Conservation (phyloP, 345 rosid species). For the Euphorbia tirucalli region DNA sequence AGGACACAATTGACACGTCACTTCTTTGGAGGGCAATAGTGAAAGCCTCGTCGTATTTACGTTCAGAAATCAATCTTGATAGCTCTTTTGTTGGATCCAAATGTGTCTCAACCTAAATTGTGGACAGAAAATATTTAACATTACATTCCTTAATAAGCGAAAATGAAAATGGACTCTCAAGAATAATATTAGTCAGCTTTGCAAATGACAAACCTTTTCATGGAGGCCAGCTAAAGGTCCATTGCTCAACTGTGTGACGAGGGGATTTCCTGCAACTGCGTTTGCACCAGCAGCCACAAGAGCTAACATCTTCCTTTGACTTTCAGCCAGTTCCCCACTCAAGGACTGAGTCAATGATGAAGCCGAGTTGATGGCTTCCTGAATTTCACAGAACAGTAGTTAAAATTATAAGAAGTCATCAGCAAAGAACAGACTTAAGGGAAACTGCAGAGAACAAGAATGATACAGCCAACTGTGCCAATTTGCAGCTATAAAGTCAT, state of each 20-base stretch:
- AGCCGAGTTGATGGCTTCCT: slow-evolving; percentile 78
- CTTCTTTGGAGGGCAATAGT: slow-evolving; percentile 71
- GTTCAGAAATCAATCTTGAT: slow-evolving; percentile 58
- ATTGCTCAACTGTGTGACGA: slow-evolving; percentile 53
- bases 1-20: slow-evolving; percentile 72
- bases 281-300: slow-evolving; percentile 70
- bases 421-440: not conserved
- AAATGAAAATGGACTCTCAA: not conserved
- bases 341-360: slow-evolving; percentile 63
- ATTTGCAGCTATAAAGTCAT: not conserved
- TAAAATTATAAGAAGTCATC: not conserved
- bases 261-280: slow-evolving; percentile 45
- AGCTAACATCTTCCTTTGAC: slow-evolving; percentile 65
- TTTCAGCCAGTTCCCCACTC: slow-evolving; percentile 78
- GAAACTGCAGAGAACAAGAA: too few species aligned
- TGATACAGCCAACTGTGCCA: not conserved
- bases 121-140: slow-evolving; percentile 6
- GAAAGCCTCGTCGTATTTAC: slow-evolving; percentile 81
- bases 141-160: not conserved
- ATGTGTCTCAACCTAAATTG: slow-evolving; percentile 56
- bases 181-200: slow-evolving; percentile 1
- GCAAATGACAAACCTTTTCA: slow-evolving; percentile 50
- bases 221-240: slow-evolving; percentile 62
- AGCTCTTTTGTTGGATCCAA: slow-evolving; percentile 76
- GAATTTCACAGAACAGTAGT: slow-evolving; percentile 21